Percentiles rank a stretch among this genome's conserved stretches.
These are phyloP conservation scores for Nannochloropsis salina DNA, from an alignment of 108 stramenopile species.

Conservation along the genomic window DNA sequence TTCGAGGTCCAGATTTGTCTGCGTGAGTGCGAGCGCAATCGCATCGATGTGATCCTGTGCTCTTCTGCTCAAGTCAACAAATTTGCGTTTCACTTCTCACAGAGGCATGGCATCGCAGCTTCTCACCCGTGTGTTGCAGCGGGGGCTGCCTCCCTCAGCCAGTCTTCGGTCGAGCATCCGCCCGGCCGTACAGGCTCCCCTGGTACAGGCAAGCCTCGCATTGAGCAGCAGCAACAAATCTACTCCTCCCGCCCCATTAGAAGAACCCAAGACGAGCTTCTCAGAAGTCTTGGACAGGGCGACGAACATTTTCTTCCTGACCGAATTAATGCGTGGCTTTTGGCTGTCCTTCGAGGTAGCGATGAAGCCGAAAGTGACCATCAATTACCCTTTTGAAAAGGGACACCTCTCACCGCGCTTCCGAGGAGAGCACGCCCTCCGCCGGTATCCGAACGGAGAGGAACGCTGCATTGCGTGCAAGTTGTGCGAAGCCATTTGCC, in stretches of 20 bases:
- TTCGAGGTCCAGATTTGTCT: no score
- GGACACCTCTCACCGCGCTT: conserved; percentile 91
- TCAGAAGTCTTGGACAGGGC: conserved; percentile 32
- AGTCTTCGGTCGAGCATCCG: neutral
- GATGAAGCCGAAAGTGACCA: conserved; percentile 76
- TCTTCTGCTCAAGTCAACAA: neutral
- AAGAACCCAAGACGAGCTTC: conserved; percentile 27
- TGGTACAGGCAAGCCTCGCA: neutral
- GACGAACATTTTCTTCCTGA: conserved; percentile 53
- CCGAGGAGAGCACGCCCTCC: conserved; percentile 93
- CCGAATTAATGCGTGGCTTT: conserved; percentile 49
- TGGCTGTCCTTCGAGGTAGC: conserved; percentile 48
- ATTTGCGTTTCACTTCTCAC: neutral
- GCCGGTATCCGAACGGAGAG: conserved; percentile 96
- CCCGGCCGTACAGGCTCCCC: neutral
- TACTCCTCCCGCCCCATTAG: neutral
- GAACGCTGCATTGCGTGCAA: conserved; percentile 99
- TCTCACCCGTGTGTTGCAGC: conserved; percentile 15
- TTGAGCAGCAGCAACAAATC: neutral
- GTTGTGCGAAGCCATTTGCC: conserved; percentile 98
- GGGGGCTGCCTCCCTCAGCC: neutral
- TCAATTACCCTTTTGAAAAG: conserved; percentile 99
- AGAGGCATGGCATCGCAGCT: conserved; percentile 12
- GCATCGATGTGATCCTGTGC: no score
- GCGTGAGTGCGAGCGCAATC: no score